Conservation (phyloP, 2,329 filamentous ascomycete genomes). For the Penicillium sp. region DNA sequence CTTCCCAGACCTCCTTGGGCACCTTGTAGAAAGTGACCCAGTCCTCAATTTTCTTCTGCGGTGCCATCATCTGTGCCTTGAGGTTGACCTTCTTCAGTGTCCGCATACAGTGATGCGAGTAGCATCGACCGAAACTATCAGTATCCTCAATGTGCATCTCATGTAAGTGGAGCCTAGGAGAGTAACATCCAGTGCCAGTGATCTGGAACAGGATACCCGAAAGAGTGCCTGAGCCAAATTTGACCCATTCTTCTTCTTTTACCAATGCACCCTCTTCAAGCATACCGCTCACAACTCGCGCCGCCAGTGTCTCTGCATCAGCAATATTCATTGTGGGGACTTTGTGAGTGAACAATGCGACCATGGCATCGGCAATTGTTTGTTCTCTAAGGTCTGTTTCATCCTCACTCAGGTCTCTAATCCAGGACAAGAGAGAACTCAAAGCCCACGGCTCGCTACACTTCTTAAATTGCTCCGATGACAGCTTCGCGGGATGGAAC, state of each 20-base stretch:
- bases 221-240: constrained; percentile 75
- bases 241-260: constrained; percentile 96
- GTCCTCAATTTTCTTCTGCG: constrained; percentile 68
- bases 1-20: constrained; percentile 70
- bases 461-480: constrained; percentile 73
- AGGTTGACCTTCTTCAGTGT: constrained; percentile 94
- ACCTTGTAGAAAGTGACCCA: constrained; percentile 90
- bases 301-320: constrained; percentile 84
- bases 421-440: constrained; percentile 81
- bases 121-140: constrained; percentile 71
- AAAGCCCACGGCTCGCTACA: constrained; percentile 92
- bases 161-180: constrained; percentile 73
- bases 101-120: constrained; percentile 88
- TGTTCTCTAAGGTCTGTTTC: constrained; percentile 84
- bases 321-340: constrained; percentile 98
- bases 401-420: constrained; percentile 84
- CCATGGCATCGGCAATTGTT: constrained; percentile 80
- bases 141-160: constrained; percentile 65
- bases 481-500: constrained; percentile 82
- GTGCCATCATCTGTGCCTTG: constrained; percentile 67
- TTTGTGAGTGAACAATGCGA: constrained; percentile 87
- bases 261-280: constrained; percentile 72
- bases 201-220: constrained; percentile 92
- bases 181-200: constrained; percentile 87
- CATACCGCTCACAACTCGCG: constrained; percentile 76